Percentiles rank a stretch among this genome's conserved stretches.
These are phyloP conservation scores for Fusarium marasasianum DNA, from an alignment of 2,329 filamentous ascomycete species.

Conservation along the genomic window DNA sequence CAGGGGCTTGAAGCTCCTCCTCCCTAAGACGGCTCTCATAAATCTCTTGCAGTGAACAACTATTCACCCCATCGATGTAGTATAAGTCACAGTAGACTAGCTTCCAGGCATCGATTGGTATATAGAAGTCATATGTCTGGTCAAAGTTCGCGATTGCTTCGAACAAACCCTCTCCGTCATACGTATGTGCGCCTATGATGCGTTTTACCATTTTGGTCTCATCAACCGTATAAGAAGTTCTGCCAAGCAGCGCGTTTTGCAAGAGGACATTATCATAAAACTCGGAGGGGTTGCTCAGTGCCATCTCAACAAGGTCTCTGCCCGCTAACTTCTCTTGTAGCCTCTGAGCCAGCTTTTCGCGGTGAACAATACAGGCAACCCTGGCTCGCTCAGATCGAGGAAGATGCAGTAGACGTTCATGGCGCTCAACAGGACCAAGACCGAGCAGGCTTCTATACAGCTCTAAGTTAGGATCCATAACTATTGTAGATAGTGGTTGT, in stretches of 20 bases:
- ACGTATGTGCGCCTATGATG: not conserved
- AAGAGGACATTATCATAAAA: not conserved
- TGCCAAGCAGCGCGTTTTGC: not conserved
- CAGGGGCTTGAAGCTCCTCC: not conserved
- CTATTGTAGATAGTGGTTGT: accelerated
- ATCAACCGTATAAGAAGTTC: accelerated
- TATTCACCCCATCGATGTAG: not conserved
- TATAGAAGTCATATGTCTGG: accelerated
- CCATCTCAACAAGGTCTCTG: not conserved
- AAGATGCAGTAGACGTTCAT: not conserved
- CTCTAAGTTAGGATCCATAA: not conserved
- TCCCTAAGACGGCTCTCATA: not conserved
- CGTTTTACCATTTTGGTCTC: not conserved
- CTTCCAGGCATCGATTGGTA: not conserved
- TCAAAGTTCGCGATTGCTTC: not conserved
- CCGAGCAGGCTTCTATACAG: not conserved
- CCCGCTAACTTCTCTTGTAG: not conserved
- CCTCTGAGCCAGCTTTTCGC: not conserved
- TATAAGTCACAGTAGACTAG: not conserved
- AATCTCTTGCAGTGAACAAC: not conserved
- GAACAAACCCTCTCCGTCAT: not conserved
- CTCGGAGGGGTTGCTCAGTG: not conserved
- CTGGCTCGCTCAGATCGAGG: not conserved
- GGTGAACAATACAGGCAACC: not conserved
- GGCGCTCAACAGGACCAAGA: not conserved